Percentiles rank a stretch among this genome's conserved stretches.
phyloP scores from a whole-genome alignment of 2,329 filamentous ascomycete species.

The Akanthomyces lecanii region DNA sequence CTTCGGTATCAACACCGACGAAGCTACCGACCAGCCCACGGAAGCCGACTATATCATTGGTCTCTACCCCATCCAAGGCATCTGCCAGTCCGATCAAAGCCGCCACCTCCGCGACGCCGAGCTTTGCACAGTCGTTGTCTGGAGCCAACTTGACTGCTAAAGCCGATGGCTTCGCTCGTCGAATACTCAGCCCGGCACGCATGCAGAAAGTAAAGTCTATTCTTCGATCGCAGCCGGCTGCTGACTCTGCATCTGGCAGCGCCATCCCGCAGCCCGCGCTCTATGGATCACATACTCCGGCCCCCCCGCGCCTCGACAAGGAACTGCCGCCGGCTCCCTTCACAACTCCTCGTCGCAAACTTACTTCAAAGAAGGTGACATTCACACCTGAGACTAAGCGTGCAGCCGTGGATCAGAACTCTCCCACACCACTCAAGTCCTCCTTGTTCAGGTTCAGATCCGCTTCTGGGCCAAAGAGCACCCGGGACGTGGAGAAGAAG shows the following conservation, averaged over 20 bases:
- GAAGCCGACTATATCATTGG: constrained; percentile 5
- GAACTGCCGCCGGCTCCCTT: constrained; percentile 48
- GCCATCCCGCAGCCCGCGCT: constrained; percentile 43
- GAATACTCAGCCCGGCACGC: constrained; percentile 45
- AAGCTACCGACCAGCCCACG: constrained; percentile 34
- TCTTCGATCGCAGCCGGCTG: constrained; percentile 40
- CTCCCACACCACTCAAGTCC: constrained; percentile 54
- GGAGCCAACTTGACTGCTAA: constrained; percentile 41
- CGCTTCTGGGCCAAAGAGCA: constrained; percentile 26
- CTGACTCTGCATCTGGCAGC: constrained; percentile 38
- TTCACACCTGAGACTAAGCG: constrained; percentile 70
- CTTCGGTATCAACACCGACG: constrained; percentile 40
- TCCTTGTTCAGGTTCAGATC: constrained; percentile 35
- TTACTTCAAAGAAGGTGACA: constrained; percentile 65
- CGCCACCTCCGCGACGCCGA: neutral
- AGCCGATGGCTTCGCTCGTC: constrained; percentile 32
- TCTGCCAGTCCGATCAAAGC: neutral
- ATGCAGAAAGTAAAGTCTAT: constrained; percentile 58
- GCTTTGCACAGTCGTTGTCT: constrained; percentile 48
- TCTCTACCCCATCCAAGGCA: constrained; percentile 11
- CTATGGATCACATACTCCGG: constrained; percentile 44
- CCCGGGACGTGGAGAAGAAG: constrained; percentile 25
- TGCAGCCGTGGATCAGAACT: constrained; percentile 40
- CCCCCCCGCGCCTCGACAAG: constrained; percentile 44
- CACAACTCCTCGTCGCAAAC: constrained; percentile 64